Evolutionary conservation across 1,284 basidiomycete genomes (phyloP).

Genomic region (Abortiporus biennis): DNA sequence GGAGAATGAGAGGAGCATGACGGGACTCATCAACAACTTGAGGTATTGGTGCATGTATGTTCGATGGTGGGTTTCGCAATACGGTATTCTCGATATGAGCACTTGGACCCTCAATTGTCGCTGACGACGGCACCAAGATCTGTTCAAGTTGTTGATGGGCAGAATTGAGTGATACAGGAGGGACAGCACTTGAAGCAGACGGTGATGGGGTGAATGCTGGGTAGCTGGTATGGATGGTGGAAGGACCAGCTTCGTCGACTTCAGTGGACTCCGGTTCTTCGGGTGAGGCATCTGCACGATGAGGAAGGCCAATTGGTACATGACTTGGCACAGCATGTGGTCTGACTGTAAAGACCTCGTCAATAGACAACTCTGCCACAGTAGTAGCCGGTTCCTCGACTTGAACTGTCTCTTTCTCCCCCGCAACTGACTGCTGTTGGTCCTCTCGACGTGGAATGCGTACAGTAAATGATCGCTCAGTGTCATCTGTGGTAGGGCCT

Average conservation of each 20-base stretch:
- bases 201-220: background rate
- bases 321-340: slow-evolving; percentile 32
- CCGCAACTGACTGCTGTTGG: slow-evolving; percentile 20
- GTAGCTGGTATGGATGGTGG: background rate
- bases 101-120: slow-evolving; percentile 14
- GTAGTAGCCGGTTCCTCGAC: slow-evolving; percentile 24
- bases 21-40: slow-evolving; percentile 17
- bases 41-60: slow-evolving; percentile 9
- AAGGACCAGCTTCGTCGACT: background rate
- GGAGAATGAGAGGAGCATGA: slow-evolving; percentile 37
- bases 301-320: slow-evolving; percentile 13
- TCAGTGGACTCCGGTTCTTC: background rate
- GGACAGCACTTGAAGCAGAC: slow-evolving; percentile 4
- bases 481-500: slow-evolving; percentile 28
- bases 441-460: slow-evolving; percentile 41
- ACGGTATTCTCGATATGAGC: slow-evolving; percentile 31
- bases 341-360: slow-evolving; percentile 52
- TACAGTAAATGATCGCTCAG: slow-evolving; percentile 44
- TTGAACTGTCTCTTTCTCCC: slow-evolving; percentile 7
- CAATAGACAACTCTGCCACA: slow-evolving; percentile 35
- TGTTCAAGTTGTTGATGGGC: slow-evolving; percentile 35
- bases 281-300: slow-evolving; percentile 3
- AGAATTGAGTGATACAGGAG: slow-evolving; percentile 10
- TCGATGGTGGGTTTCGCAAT: slow-evolving; percentile 30
- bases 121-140: slow-evolving; percentile 22